Percentiles rank a stretch among this genome's conserved stretches.
phyloP scores from a whole-genome alignment of 2,329 filamentous ascomycete species.

The Ophiostoma himal-ulmi region DNA sequence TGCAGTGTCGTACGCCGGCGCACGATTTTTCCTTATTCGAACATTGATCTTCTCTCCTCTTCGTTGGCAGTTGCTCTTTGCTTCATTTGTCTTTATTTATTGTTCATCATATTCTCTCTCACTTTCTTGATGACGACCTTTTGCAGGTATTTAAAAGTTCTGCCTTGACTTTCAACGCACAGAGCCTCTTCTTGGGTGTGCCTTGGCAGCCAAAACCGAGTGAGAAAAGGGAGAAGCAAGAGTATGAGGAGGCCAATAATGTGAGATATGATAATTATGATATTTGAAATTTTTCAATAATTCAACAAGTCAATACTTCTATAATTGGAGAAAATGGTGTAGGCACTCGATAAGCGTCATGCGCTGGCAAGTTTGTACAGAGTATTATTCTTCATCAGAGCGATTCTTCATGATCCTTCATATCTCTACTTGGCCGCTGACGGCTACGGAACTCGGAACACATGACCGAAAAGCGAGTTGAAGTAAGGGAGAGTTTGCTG shows the following conservation, averaged over 20 bases:
- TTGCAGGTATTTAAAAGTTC: background rate
- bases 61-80: background rate
- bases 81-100: background rate
- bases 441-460: background rate
- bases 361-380: background rate
- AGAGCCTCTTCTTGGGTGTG: conserved; percentile 7
- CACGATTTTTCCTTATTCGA: background rate
- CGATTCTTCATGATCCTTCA: background rate
- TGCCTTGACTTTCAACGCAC: background rate
- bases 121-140: background rate
- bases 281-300: background rate
- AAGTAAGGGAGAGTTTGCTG: background rate
- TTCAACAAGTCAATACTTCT: background rate
- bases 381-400: background rate
- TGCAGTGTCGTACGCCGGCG: background rate
- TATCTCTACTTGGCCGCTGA: background rate
- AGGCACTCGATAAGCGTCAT: background rate
- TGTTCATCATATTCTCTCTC: background rate
- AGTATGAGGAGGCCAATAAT: background rate
- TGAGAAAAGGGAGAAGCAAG: conserved; percentile 5
- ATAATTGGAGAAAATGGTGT: no score
- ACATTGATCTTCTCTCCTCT: background rate
- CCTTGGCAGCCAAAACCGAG: background rate
- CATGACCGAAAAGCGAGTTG: background rate
- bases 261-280: background rate